A percentile compares a stretch with the other conserved stretches of the same genome.
These are phyloP conservation scores for Parasarocladium wereldwijsianum DNA, from an alignment of 2,329 filamentous ascomycete species.

Conservation along the genomic window DNA sequence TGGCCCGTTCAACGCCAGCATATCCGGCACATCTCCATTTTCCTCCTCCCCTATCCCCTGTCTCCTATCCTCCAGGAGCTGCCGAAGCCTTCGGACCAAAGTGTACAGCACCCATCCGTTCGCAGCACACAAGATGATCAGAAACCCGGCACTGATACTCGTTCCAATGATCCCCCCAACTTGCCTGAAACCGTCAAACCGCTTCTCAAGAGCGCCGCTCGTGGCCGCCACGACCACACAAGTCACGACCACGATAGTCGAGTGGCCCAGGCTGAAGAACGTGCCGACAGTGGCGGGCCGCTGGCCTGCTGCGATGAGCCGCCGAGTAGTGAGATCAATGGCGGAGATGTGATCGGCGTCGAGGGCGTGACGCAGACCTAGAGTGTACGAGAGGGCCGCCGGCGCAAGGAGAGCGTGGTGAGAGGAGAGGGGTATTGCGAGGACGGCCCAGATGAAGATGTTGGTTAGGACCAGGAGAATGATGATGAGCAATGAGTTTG, in stretches of 20 bases:
- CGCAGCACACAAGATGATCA: conserved; percentile 68
- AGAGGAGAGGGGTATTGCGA: conserved; percentile 32
- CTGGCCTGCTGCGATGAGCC: conserved; percentile 73
- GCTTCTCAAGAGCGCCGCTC: conserved; percentile 63
- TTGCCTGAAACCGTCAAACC: conserved; percentile 65
- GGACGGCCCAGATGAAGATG: conserved; percentile 36
- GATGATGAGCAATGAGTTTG: conserved; percentile 41
- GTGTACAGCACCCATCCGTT: conserved; percentile 78
- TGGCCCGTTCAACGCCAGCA: conserved; percentile 49
- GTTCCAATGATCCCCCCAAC: conserved; percentile 85
- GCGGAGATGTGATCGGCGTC: conserved; percentile 84
- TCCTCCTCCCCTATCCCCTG: conserved; percentile 12
- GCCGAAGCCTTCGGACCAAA: conserved; percentile 53
- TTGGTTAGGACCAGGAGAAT: conserved; percentile 34
- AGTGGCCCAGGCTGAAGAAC: conserved; percentile 88
- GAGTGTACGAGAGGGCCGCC: conserved; percentile 71
- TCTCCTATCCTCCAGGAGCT: conserved; percentile 32
- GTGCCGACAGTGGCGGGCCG: conserved; percentile 84
- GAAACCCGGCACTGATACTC: conserved; percentile 67
- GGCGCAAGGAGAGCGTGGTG: conserved; percentile 56
- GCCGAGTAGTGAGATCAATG: conserved; percentile 88
- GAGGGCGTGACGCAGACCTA: conserved; percentile 86
- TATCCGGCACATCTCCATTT: conserved; percentile 13
- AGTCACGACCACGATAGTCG: conserved; percentile 81
- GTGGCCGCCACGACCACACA: conserved; percentile 88